phyloP scores from a whole-genome alignment of 345 rosid genomes.

The Gossypium herbaceum region DNA sequence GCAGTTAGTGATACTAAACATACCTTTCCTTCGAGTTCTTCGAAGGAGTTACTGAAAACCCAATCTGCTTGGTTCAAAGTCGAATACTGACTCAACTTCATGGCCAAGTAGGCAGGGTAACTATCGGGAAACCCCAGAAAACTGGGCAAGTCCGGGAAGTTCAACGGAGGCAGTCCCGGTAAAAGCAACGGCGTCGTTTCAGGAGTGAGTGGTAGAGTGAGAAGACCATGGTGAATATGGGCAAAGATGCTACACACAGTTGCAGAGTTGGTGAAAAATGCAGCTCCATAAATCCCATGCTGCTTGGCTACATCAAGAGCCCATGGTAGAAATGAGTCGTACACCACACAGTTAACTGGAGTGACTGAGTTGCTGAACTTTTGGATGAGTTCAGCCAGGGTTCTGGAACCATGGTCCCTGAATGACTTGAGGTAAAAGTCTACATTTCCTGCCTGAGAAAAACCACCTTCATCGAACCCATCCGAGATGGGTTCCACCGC shows the following conservation, averaged over 20 bases:
- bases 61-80: slow-evolving; percentile 58
- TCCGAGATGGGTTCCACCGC: slow-evolving; percentile 65
- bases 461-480: slow-evolving; percentile 58
- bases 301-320: slow-evolving; percentile 71
- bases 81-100: slow-evolving; percentile 53
- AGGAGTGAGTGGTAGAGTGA: slow-evolving; percentile 38
- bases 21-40: slow-evolving; percentile 58
- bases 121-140: slow-evolving; percentile 39
- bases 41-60: slow-evolving; percentile 53
- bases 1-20: background rate
- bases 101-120: slow-evolving; percentile 46
- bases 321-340: slow-evolving; percentile 75
- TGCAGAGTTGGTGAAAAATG: slow-evolving; percentile 66
- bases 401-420: slow-evolving; percentile 40
- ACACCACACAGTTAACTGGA: slow-evolving; percentile 50
- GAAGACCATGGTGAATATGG: slow-evolving; percentile 33
- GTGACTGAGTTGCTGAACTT: slow-evolving; percentile 30
- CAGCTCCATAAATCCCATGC: slow-evolving; percentile 46
- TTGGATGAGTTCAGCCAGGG: slow-evolving; percentile 43
- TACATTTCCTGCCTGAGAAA: slow-evolving; percentile 34
- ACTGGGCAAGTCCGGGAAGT: slow-evolving; percentile 46
- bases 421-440: slow-evolving; percentile 41
- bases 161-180: slow-evolving; percentile 53
- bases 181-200: slow-evolving; percentile 30
- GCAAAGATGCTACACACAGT: slow-evolving; percentile 41